Evolutionary conservation across 129 eudicot genomes (phyloP).

Genomic region (Kitagawia praeruptora): DNA sequence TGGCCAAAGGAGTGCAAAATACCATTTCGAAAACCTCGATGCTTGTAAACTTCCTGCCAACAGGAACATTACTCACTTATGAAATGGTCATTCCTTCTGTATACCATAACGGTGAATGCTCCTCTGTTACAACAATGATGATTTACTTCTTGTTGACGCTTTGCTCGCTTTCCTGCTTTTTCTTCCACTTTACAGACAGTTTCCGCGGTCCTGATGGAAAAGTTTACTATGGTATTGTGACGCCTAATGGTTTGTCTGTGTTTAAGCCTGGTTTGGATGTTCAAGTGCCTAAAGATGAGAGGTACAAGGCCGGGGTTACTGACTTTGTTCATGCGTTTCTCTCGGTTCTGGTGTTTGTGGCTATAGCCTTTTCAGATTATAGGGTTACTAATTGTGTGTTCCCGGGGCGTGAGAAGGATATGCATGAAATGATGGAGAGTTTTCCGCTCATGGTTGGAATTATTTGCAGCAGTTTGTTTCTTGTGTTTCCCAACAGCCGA

Average conservation of each 20-base stretch:
- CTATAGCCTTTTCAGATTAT: constrained; percentile 76
- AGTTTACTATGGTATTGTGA: constrained; percentile 69
- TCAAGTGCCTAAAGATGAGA: constrained; percentile 66
- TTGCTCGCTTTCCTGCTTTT: constrained; percentile 74
- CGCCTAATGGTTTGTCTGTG: constrained; percentile 61
- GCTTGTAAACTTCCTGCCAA: constrained; percentile 89
- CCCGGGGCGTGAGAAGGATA: constrained; percentile 68
- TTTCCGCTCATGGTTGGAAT: constrained; percentile 84
- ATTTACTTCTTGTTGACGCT: constrained; percentile 41
- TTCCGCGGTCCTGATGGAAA: constrained; percentile 71
- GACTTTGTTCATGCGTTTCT: constrained; percentile 73
- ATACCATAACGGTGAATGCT: constrained; percentile 49
- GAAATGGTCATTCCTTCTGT: constrained; percentile 91
- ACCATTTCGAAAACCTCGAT: constrained; percentile 87
- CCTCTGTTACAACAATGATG: constrained; percentile 58
- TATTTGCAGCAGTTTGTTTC: constrained; percentile 75
- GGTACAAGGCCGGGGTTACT: constrained; percentile 39
- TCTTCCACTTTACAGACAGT: constrained; percentile 95
- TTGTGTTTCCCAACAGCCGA: constrained; percentile 69
- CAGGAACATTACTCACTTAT: constrained; percentile 83
- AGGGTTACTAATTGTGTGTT: constrained; percentile 71
- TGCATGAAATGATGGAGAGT: constrained; percentile 91
- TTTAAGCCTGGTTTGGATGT: constrained; percentile 50
- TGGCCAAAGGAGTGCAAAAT: constrained; percentile 62
- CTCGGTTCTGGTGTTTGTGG: constrained; percentile 68